phyloP scores from a whole-genome alignment of 2,329 filamentous ascomycete species.

The Simplicillium sp. region DNA sequence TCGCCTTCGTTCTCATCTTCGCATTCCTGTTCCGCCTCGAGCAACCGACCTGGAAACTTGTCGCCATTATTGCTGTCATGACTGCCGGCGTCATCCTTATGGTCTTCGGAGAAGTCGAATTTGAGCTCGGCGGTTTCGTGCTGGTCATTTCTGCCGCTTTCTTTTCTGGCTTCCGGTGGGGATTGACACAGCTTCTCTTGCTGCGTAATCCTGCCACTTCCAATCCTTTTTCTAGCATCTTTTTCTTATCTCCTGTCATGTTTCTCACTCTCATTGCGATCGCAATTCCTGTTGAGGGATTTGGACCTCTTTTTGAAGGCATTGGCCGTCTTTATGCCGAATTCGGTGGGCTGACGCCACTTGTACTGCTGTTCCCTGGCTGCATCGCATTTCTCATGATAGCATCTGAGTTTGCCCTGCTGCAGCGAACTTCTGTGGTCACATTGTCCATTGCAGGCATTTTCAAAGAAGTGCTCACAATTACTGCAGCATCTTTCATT shows the following conservation, averaged over 20 bases:
- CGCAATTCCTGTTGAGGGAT: constrained; percentile 78
- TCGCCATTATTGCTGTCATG: constrained; percentile 85
- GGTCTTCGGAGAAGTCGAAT: constrained; percentile 91
- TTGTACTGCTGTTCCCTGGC: constrained; percentile 82
- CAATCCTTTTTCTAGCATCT: constrained; percentile 94
- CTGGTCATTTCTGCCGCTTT: constrained; percentile 90
- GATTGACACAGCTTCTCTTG: constrained; percentile 92
- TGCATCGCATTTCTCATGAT: constrained; percentile 94
- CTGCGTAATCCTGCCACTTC: constrained; percentile 89
- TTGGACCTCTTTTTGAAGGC: constrained; percentile 56
- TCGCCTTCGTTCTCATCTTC: constrained; percentile 91
- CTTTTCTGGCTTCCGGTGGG: constrained; percentile 96
- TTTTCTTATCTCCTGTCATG: constrained; percentile 97
- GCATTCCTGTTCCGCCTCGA: constrained; percentile 92
- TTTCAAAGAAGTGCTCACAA: constrained; percentile 97
- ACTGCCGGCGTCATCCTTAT: constrained; percentile 92
- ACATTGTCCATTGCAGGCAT: constrained; percentile 95
- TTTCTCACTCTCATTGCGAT: constrained; percentile 73
- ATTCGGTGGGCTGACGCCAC: constrained; percentile 60
- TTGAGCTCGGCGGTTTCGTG: constrained; percentile 76
- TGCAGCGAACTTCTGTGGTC: constrained; percentile 91
- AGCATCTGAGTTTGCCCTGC: constrained; percentile 84
- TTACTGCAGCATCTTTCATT: constrained; percentile 74
- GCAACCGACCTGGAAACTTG: constrained; percentile 73
- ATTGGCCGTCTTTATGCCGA: constrained; percentile 52